Evolutionary conservation across 2,329 filamentous ascomycete species (phyloP).

Genomic region (Gaeumannomyces tritici): DNA sequence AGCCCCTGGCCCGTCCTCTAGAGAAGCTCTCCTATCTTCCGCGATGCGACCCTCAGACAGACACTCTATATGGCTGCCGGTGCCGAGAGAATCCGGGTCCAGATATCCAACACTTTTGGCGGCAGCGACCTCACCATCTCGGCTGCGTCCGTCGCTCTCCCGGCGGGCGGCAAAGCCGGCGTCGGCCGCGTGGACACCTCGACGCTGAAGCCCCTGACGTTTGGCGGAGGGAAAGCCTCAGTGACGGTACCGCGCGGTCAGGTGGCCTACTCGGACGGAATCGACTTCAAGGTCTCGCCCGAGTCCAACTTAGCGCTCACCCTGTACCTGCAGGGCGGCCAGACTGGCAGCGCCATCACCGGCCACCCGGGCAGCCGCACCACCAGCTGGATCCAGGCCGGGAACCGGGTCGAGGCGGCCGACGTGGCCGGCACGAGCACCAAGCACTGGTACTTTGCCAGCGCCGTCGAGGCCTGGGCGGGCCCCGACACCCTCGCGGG

Average conservation of each 20-base stretch:
- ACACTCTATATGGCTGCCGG: conserved; percentile 51
- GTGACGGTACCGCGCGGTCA: conserved; percentile 46
- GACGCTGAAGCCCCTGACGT: conserved; percentile 45
- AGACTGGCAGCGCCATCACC: conserved; percentile 47
- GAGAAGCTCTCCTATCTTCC: conserved; percentile 26
- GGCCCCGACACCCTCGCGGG: conserved; percentile 20
- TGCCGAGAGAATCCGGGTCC: conserved; percentile 47
- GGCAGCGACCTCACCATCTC: conserved; percentile 48
- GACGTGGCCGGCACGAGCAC: conserved; percentile 30
- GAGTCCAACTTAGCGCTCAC: conserved; percentile 46
- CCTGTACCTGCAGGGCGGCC: conserved; percentile 47
- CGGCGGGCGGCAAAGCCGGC: conserved; percentile 42
- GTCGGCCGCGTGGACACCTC: conserved; percentile 39
- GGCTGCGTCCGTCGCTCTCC: conserved; percentile 45
- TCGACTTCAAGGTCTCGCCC: conserved; percentile 41
- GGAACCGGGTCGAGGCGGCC: conserved; percentile 41
- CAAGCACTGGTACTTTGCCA: conserved; percentile 51
- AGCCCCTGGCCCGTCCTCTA: neutral
- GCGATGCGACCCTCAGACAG: conserved; percentile 55
- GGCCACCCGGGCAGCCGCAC: conserved; percentile 57
- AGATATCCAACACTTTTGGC: conserved; percentile 58
- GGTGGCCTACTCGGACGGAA: conserved; percentile 50
- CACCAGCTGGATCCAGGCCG: conserved; percentile 47
- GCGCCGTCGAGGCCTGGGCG: conserved; percentile 44
- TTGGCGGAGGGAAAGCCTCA: conserved; percentile 38